phyloP scores from a whole-genome alignment of 2,329 filamentous ascomycete species.

The Aspergillus carbonarius region DNA sequence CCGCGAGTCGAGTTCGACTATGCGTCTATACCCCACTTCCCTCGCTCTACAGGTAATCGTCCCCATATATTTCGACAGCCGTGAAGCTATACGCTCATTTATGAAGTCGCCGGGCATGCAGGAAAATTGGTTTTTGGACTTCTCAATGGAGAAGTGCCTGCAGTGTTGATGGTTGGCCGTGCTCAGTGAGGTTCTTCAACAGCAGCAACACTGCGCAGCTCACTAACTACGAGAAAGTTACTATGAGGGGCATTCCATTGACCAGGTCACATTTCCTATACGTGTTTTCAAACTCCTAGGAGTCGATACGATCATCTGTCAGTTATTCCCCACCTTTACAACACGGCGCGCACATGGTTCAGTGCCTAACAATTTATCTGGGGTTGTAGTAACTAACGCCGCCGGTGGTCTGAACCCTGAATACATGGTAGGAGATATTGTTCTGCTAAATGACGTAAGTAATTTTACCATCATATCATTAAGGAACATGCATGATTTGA shows the following conservation, averaged over 20 bases:
- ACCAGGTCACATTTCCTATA: slow-evolving; percentile 62
- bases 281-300: slow-evolving; percentile 64
- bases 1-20: slow-evolving; percentile 57
- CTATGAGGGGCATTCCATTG: slow-evolving; percentile 66
- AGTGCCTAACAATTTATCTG: background rate
- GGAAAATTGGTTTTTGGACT: slow-evolving; percentile 65
- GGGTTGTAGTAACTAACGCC: slow-evolving; percentile 61
- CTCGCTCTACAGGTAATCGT: slow-evolving; percentile 56
- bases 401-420: slow-evolving; percentile 64
- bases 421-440: slow-evolving; percentile 64
- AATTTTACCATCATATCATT: background rate
- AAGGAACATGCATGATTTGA: slow-evolving; percentile 13
- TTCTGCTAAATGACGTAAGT: slow-evolving; percentile 63
- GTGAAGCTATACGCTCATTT: background rate
- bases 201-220: background rate
- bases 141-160: slow-evolving; percentile 56
- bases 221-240: slow-evolving; percentile 48
- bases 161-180: slow-evolving; percentile 64
- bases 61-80: background rate
- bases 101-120: slow-evolving; percentile 58
- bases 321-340: slow-evolving; percentile 16
- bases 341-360: background rate
- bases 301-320: slow-evolving; percentile 59
- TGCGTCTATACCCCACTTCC: slow-evolving; percentile 61
- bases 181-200: slow-evolving; percentile 56